Base-by-base conservation (phyloP, 768 basidiomycete species). In the Bullera alba region DNA sequence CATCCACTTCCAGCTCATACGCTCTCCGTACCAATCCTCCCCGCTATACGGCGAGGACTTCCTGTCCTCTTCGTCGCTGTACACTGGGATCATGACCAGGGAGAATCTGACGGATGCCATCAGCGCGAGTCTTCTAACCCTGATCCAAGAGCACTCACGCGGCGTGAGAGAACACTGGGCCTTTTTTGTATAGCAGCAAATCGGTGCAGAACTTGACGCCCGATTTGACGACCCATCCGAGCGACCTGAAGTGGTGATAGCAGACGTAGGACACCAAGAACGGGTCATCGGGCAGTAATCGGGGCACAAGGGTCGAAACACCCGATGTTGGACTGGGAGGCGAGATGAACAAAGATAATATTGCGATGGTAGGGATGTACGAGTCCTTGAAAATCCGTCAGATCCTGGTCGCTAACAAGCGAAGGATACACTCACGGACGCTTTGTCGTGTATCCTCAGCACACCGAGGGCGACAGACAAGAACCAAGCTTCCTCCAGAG, bases 121-220 rank as follows among this genome's bases (percentile, higher is more conserved):
- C 37, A 46, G 44, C 38, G 16, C 2, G 2, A 47, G 5, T 23
- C n/a, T n/a, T 17, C 26, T 27, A 38, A 15, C 19, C 15, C 39
- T 35, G 10, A 25, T 10, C 37, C 29, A 6, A 27, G 17, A 38
- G 21, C 17, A 74, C 86, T 62, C 68, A 96, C 90, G 96, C 92
- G 8, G 95, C 92, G 71, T 99, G 95, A 4, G 83, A 76, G 71
- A 97, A 97, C 0, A 93, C 87, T 2, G 93, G 91, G 0, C 95
- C 95, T 12, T 87, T 81, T 61, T 88, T 91, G 72, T 99, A 99
- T 23, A 97, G 74, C 8, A 99, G 79, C 74, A 86, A 91, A 65
- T 99, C 95, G 32, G 85, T 86, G 61, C 92, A 96, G 73, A 99
- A 99, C 72, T 99, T 99, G 77, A 95, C 83, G 0, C 95, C 95